These are phyloP conservation scores for Solanum hybrid DNA, from an alignment of 305 asterid species.

Conservation along the genomic window DNA sequence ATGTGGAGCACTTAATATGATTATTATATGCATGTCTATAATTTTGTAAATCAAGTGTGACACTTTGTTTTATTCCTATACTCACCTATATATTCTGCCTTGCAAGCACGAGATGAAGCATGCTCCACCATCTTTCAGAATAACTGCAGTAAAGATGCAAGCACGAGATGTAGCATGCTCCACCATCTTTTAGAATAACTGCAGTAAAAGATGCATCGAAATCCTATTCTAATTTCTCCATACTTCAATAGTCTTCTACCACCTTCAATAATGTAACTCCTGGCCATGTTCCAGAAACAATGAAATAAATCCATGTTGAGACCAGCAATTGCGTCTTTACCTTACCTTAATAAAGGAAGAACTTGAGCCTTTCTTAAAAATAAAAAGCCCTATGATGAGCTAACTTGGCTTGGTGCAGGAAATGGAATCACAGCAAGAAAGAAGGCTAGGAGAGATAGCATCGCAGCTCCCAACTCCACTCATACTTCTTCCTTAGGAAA, in stretches of 20 bases:
- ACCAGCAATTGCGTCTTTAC: not conserved
- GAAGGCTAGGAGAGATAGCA: no score
- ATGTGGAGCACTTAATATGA: not conserved
- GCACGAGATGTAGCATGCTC: not conserved
- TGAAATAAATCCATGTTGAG: not conserved
- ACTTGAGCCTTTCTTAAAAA: no score
- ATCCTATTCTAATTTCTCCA: not conserved
- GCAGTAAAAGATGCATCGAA: not conserved
- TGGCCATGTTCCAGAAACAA: not conserved
- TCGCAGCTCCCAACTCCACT: not conserved
- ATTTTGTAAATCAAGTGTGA: not conserved
- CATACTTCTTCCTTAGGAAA: not conserved
- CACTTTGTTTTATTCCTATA: not conserved
- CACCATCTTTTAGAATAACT: not conserved
- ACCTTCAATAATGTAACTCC: not conserved
- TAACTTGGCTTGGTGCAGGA: no score
- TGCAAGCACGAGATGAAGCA: not conserved
- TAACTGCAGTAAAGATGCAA: not conserved
- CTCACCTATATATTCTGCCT: not conserved
- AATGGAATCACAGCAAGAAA: no score
- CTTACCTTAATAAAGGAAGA: no score
- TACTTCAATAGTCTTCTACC: not conserved
- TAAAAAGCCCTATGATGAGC: no score
- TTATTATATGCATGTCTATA: not conserved
- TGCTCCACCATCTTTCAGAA: not conserved